Base-by-base conservation (phyloP, 495 filamentous ascomycete species). In the Trichoderma reesei region DNA sequence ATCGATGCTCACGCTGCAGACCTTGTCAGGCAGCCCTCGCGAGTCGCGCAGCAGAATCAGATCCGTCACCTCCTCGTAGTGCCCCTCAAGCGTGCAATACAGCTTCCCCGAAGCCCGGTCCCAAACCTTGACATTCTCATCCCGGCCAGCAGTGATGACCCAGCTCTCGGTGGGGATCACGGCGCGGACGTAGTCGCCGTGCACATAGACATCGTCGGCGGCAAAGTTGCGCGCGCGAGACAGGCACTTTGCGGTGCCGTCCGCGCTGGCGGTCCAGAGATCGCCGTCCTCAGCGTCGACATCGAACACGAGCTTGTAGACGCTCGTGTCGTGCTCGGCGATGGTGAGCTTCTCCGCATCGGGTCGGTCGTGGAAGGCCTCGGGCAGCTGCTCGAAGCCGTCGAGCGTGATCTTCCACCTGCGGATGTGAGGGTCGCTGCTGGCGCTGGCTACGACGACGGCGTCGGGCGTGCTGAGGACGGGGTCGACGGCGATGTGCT, bases 121-220 rank as follows among this genome's bases (percentile, higher is more conserved):
- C 93, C 93, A 98, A 13, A 97, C 83, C 65, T 93, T 88, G 60
- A 98, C 82, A 65, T 95, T 86, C 74, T 98, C 94, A 71, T 96
- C 91, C 63, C 94, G 78, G 64, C 94, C 96, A 0, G 87, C 92
- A 0, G 92, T 97, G 26, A 96, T 78, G n/a, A 93, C 83, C 88
- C 88, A 92, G n/a, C 87, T 82, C 3, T 85, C 85, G 3, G 80
- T 83, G 31, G 89, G 83, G 9, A 87, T 82, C 61, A 98, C 83
- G 63, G 91, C 91, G 60, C 90, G 82, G 16, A 97, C 92, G 69
- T 92, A 96, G 69, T 93, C 94, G 0, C 91, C 90, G 73, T 98
- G 93, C 37, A 78, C 72, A 60, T 96, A 79, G 2, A 77, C 83
- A 60, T 90, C 85, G 64, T 91, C 91, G 7, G 82, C 78, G 62